Conservation (phyloP, 1,284 basidiomycete species). For the Austropuccinia psidii region DNA sequence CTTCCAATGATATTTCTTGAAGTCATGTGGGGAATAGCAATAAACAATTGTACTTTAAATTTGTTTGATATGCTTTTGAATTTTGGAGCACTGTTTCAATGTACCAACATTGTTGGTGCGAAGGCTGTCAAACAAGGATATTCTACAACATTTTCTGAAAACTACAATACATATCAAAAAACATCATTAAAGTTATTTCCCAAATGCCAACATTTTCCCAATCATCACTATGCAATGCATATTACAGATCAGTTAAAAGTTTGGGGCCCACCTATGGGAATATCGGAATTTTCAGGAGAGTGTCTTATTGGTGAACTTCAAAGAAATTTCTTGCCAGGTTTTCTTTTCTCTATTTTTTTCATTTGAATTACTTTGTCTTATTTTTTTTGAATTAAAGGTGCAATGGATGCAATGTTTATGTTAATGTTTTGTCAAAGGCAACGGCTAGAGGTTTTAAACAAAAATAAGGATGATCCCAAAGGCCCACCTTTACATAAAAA, state of each 20-base stretch:
- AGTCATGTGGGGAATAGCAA: background rate
- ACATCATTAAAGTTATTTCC: constrained; percentile 3
- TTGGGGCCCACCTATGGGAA: constrained; percentile 37
- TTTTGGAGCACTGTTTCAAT: constrained; percentile 21
- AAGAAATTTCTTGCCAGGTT: too few species aligned
- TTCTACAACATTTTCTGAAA: background rate
- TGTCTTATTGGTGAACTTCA: constrained; percentile 32
- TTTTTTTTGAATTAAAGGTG: too few species aligned
- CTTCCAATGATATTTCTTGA: constrained; percentile 32
- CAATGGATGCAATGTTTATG: too few species aligned
- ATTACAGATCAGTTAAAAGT: constrained; percentile 33
- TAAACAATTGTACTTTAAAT: background rate
- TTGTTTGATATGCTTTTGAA: background rate
- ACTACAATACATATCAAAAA: constrained; percentile 2
- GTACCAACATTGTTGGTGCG: constrained; percentile 30
- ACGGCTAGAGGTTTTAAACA: too few species aligned
- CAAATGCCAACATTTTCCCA: constrained; percentile 1
- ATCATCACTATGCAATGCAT: constrained; percentile 38
- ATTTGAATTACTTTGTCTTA: too few species aligned
- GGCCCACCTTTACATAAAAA: too few species aligned
- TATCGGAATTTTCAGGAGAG: constrained; percentile 37
- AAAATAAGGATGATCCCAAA: too few species aligned
- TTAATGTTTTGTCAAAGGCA: too few species aligned
- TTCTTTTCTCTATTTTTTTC: too few species aligned
- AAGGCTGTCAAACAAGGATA: constrained; percentile 5